Percentiles rank a stretch among this genome's conserved stretches.
Evolutionary conservation across 306 rosid species (phyloP).

Genomic region (Malus sieversii): DNA sequence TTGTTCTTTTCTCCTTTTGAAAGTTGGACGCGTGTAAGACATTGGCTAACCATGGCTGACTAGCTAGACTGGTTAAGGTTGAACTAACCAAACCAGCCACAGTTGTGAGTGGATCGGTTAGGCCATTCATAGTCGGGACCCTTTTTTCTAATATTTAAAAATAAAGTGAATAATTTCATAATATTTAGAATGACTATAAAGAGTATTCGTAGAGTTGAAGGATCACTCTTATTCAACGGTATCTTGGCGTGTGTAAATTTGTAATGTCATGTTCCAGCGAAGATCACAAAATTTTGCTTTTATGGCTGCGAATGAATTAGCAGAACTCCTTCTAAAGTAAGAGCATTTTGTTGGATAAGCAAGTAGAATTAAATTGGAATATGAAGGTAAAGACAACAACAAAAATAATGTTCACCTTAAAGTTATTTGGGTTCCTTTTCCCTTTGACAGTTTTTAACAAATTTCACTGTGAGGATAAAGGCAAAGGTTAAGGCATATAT

Average conservation of each 20-base stretch:
- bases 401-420: not conserved
- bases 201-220: not conserved
- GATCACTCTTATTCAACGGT: not conserved
- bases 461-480: not conserved
- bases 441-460: not conserved
- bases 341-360: constrained; percentile 1
- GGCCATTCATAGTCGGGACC: not conserved
- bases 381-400: no score
- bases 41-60: not conserved
- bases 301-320: not conserved
- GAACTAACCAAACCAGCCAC: not conserved
- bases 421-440: not conserved
- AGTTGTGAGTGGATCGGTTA: not conserved
- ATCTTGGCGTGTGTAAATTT: not conserved
- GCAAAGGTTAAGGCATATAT: not conserved
- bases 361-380: not conserved
- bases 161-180: not conserved
- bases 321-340: not conserved
- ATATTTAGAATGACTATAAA: not conserved
- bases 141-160: not conserved
- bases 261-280: constrained; percentile 3
- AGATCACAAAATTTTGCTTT: not conserved
- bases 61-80: not conserved
- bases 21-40: not conserved
- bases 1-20: no score